phyloP scores from a whole-genome alignment of 129 eudicot genomes.

The Silybum marianum region DNA sequence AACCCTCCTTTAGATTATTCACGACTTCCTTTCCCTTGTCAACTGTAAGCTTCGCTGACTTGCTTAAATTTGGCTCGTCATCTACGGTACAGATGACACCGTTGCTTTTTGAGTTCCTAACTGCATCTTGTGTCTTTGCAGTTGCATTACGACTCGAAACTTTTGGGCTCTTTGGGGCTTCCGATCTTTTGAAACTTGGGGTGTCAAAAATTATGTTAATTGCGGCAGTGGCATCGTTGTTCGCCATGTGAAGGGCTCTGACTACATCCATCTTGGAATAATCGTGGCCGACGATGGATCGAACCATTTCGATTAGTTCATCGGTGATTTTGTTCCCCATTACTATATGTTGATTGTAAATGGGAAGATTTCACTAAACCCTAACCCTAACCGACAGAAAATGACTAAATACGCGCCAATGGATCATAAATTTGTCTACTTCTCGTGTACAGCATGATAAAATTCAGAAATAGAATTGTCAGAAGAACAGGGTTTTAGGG shows the following conservation, averaged over 20 bases:
- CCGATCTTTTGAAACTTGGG: constrained; percentile 58
- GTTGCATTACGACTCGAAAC: constrained; percentile 7
- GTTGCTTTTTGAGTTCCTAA: constrained; percentile 10
- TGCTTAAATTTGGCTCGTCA: constrained; percentile 7
- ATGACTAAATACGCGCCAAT: constrained; percentile 7
- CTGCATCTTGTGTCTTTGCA: constrained; percentile 11
- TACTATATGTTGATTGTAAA: background rate
- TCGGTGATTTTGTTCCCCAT: constrained; percentile 78
- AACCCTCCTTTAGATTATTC: background rate
- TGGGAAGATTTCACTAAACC: constrained; percentile 20
- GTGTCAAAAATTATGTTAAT: constrained; percentile 88
- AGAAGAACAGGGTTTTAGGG: constrained; percentile 30
- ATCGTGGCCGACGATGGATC: constrained; percentile 70
- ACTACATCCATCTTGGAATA: constrained; percentile 85
- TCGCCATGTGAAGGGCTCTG: constrained; percentile 97
- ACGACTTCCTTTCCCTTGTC: constrained; percentile 16
- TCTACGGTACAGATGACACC: constrained; percentile 9
- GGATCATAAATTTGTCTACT: background rate
- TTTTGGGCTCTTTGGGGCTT: constrained; percentile 39
- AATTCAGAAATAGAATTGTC: background rate
- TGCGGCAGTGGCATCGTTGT: constrained; percentile 85
- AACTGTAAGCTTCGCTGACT: constrained; percentile 6
- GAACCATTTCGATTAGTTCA: constrained; percentile 60
- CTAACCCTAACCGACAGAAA: constrained; percentile 33
- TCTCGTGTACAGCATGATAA: background rate